These are phyloP conservation scores for Pseudozyma flocculosa DNA, from an alignment of 1,284 basidiomycete genomes.

Conservation along the genomic window DNA sequence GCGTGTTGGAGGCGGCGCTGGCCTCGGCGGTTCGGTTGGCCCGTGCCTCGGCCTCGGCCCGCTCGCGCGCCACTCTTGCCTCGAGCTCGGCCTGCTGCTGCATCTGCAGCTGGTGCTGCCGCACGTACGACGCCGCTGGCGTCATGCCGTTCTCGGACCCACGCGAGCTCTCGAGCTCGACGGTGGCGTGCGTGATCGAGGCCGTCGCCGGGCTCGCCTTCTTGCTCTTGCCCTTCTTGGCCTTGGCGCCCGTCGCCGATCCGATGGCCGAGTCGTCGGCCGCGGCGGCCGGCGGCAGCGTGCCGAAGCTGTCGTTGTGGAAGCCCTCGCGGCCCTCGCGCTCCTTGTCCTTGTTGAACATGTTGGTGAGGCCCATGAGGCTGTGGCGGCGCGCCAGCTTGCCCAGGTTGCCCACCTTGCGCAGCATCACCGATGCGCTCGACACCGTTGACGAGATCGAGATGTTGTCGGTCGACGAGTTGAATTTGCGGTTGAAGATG, in stretches of 20 bases:
- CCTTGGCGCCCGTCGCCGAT: constrained; percentile 3
- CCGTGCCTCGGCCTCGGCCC: constrained; percentile 65
- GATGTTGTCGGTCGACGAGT: constrained; percentile 94
- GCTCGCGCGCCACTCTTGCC: constrained; percentile 60
- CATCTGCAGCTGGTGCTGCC: constrained; percentile 78
- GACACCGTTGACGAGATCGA: constrained; percentile 94
- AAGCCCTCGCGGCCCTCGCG: constrained; percentile 62
- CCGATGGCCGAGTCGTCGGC: constrained; percentile 58
- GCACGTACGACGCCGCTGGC: constrained; percentile 85
- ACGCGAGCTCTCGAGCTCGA: constrained; percentile 72
- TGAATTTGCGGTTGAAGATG: constrained; percentile 85
- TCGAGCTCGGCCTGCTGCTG: constrained; percentile 56
- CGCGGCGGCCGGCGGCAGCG: constrained; percentile 56
- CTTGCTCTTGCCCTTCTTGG: constrained; percentile 57
- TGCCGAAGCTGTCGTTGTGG: constrained; percentile 65
- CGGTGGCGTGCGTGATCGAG: constrained; percentile 78
- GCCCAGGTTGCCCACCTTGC: constrained; percentile 90
- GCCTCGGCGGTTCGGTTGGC: constrained; percentile 61
- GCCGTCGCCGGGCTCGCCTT: constrained; percentile 73
- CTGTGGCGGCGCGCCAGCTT: constrained; percentile 87
- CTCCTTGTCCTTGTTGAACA: constrained; percentile 68
- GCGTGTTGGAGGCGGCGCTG: constrained; percentile 56
- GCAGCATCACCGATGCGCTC: constrained; percentile 93
- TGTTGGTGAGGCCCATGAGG: constrained; percentile 84
- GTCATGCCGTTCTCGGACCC: constrained; percentile 74